Evolutionary conservation across 1,284 basidiomycete genomes (phyloP), one percentile per base, ranked within the genome.

Genomic region (Leccinum laetum): DNA sequence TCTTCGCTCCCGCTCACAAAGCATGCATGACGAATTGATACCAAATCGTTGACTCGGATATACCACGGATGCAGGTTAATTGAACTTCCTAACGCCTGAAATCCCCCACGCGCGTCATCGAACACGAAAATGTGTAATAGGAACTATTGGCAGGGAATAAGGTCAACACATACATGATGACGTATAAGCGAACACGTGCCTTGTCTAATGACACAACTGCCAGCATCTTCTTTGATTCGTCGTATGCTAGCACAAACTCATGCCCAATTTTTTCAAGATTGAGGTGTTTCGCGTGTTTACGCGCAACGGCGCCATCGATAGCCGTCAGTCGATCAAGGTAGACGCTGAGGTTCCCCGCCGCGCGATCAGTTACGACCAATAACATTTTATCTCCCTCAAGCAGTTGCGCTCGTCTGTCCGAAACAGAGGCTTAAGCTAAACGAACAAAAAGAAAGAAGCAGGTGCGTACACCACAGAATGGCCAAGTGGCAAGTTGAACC

Each of bases 11-110:
- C 82, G 26, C 72, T 76, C 4, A 82, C 73, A 63, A 73, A 75
- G 24, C 72, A 75, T 21, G 81, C 70, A 29, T 76, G 75, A 2
- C 59, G 61, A 59, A 86, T 78, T 4, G 66, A 64, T 0, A 70
- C 65, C 0, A 58, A 66, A 2, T 69, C 65, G 6, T 18, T 18
- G 18, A 18, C 18, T 18, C 18, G 18, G 64, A 0, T 11, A 58
- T 85, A 87, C 86, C 85, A 87, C 0, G 62, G 41, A 6, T 65
- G 66, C 4, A 88, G 74, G 61, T 80, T 78, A 2, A 84, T 75
- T 0, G 78, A 59, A 14, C 72, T 79, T 2, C 83, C 82, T 0
- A 80, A 70, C 0, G 76, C 70, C 13, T 67, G 71, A 61, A 79
- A 83, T 0, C 73, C 16, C 2, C 14, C 73, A 0, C 69, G 68